Conservation (phyloP, 2,329 filamentous ascomycete genomes). For the Colletotrichum sp. region DNA sequence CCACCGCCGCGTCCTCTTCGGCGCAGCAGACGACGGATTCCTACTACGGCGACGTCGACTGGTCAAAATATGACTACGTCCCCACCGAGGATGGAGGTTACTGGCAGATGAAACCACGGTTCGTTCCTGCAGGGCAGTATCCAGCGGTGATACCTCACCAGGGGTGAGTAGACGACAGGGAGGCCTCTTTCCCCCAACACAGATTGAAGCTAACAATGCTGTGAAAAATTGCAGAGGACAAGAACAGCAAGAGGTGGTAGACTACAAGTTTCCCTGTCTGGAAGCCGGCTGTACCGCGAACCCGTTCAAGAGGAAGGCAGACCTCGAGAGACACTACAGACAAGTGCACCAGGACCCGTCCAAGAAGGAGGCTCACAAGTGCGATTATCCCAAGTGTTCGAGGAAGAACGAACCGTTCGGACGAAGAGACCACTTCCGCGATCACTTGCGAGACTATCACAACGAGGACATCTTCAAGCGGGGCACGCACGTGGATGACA, state of each 20-base stretch:
- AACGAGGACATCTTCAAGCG: conserved; percentile 58
- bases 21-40: conserved; percentile 6
- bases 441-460: conserved; percentile 62
- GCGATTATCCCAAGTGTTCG: conserved; percentile 56
- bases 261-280: conserved; percentile 35
- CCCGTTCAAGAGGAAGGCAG: conserved; percentile 57
- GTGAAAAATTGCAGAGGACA: conserved; percentile 1
- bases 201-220: neutral
- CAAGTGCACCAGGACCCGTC: conserved; percentile 50
- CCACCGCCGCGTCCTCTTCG: conserved; percentile 7
- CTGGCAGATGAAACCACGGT: conserved; percentile 20
- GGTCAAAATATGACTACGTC: conserved; percentile 19
- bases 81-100: conserved; percentile 21
- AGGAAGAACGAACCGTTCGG: conserved; percentile 52
- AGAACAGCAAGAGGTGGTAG: conserved; percentile 14
- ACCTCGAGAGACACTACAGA: conserved; percentile 58
- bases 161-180: conserved; percentile 2
- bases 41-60: conserved; percentile 13
- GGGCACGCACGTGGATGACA: conserved; percentile 35
- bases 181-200: neutral
- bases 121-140: conserved; percentile 13
- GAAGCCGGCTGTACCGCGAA: conserved; percentile 45
- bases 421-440: conserved; percentile 61
- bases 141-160: conserved; percentile 19
- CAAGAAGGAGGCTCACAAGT: conserved; percentile 48